Base-by-base conservation (phyloP, 345 rosid species). In the Firmiana major region DNA sequence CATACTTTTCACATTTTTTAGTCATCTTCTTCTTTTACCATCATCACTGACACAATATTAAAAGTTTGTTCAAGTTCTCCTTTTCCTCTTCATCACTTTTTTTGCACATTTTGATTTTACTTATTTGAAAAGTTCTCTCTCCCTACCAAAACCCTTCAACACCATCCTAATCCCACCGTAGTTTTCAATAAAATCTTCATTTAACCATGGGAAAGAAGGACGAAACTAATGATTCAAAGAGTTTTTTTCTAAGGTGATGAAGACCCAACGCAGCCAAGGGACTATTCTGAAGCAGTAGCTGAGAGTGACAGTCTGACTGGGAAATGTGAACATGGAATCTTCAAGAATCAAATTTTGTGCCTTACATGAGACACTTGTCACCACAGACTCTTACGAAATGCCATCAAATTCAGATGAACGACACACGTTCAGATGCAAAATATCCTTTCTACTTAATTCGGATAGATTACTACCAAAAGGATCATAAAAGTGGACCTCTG, bases 391-490 rank as follows among this genome's bases (percentile, higher is more conserved):
- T 40, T 19, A 8, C 13, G 1, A 42, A 70, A 78, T 9, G 15
- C n/a, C 6, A 62, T 62, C 38, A 12, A 13, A 71, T 24, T 53
- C 51, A 53, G 10, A 19, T 59, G 6, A 46, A 43, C 11, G 82
- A 31, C 34, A 64, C 86, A 84, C 86, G 86, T 83, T 60, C 0
- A 16, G 74, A 70, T 48, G 58, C 38, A 28, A 69, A 68, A 69
- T 63, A 36, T 22, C 68, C 68, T 15, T 13, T 13, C 11, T 46
- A 11, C 15, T 5, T 0, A 15, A 31, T 51, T 51, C 60, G 26
- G 22, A 48, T 49, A 49, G 26, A 51, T 69, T 54, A 31, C 43
- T 6, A 19, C 0, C 58, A 13, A 57, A 28, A 2, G 9, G 40
- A 53, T 31, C 11, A 38, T 6, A 28, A 17, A 7, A 24, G 16